These are phyloP conservation scores for Zoysia japonica DNA, from an alignment of 176 grass and related monocot genomes.

Conservation along the genomic window DNA sequence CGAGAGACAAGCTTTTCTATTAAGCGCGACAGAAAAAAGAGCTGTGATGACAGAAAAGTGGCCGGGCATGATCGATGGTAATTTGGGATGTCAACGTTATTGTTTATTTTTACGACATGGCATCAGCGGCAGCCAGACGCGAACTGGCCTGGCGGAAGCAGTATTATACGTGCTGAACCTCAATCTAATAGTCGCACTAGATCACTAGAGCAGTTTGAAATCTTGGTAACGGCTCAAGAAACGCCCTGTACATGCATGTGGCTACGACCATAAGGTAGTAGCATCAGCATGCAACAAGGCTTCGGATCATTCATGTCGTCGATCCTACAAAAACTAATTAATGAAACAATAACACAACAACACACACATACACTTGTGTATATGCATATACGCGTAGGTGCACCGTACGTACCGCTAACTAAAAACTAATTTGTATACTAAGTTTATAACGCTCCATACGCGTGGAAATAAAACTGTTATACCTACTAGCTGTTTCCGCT, in stretches of 20 bases:
- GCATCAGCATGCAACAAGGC: not conserved
- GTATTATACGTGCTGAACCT: not conserved
- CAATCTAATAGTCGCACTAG: not conserved
- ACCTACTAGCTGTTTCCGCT: too few relatives aligned
- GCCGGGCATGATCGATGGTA: not conserved
- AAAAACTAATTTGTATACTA: too few relatives aligned
- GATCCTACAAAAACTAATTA: not conserved
- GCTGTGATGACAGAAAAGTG: not conserved
- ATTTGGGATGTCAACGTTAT: not conserved
- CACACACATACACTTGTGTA: not conserved
- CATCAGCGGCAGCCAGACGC: not conserved
- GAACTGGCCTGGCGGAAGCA: not conserved
- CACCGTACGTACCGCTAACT: not conserved
- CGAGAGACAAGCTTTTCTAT: not conserved
- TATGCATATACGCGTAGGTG: not conserved
- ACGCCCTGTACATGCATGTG: too few relatives aligned
- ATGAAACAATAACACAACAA: not conserved
- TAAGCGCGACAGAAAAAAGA: too few relatives aligned
- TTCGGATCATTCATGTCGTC: not conserved
- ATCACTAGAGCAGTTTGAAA: not conserved
- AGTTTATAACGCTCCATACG: too few relatives aligned
- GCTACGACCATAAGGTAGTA: not conserved
- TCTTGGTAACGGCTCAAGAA: not conserved
- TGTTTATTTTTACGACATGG: not conserved
- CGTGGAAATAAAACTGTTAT: too few relatives aligned